These are phyloP conservation scores for Myxozyma kluyveri DNA, from an alignment of 805 yeast genomes.

Conservation along the genomic window DNA sequence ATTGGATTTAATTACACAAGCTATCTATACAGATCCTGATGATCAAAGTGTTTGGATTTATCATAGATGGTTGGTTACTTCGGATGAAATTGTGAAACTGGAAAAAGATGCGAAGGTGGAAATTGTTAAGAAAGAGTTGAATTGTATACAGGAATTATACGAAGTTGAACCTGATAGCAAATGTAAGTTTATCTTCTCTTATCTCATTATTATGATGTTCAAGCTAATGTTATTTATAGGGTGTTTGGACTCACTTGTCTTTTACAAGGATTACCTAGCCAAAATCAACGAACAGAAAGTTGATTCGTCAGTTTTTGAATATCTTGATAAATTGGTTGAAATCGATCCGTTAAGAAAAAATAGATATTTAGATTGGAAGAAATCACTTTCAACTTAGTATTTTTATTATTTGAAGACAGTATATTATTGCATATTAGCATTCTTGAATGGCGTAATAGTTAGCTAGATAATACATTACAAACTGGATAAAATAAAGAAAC, in stretches of 20 bases:
- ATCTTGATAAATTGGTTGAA: slow-evolving; percentile 46
- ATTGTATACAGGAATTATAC: slow-evolving; percentile 58
- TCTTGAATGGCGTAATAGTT: neutral
- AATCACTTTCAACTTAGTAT: neutral
- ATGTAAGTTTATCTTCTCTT: slow-evolving; percentile 38
- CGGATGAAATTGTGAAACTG: slow-evolving; percentile 37
- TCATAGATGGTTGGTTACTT: slow-evolving; percentile 67
- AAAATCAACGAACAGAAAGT: slow-evolving; percentile 23
- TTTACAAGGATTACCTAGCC: slow-evolving; percentile 41
- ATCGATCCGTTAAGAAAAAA: slow-evolving; percentile 66
- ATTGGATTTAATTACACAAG: slow-evolving; percentile 67
- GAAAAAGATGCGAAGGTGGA: slow-evolving; percentile 38
- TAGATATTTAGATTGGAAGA: slow-evolving; percentile 44
- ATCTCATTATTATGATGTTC: neutral
- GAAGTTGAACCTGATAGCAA: slow-evolving; percentile 70
- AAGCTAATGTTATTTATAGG: slow-evolving; percentile 6
- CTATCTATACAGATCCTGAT: slow-evolving; percentile 87
- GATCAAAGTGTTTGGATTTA: slow-evolving; percentile 94
- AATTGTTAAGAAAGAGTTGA: slow-evolving; percentile 48
- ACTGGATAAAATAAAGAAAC: neutral
- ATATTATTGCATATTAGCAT: slow-evolving; percentile 1
- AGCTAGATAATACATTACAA: neutral
- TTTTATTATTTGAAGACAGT: too few species aligned
- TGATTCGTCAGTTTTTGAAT: slow-evolving; percentile 33
- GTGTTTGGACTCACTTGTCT: slow-evolving; percentile 66